These are phyloP conservation scores for Candida tammaniensis DNA, from an alignment of 805 yeast species.

Conservation along the genomic window DNA sequence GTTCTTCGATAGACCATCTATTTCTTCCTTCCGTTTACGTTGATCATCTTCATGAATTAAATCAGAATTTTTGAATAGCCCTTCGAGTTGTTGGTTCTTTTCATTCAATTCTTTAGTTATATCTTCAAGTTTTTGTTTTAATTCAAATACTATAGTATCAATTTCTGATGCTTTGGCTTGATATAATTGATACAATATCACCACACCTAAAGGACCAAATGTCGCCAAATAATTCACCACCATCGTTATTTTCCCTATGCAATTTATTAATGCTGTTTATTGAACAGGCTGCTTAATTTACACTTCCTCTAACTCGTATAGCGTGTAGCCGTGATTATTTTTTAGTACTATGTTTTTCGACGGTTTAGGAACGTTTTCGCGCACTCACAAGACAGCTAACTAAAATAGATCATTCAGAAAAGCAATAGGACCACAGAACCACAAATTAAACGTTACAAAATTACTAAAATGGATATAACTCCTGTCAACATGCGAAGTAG, in stretches of 20 bases:
- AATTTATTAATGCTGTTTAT: no score
- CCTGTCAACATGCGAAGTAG: slow-evolving; percentile 8
- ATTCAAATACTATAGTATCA: slow-evolving; percentile 10
- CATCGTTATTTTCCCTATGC: no score
- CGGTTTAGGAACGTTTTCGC: no score
- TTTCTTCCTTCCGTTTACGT: background rate
- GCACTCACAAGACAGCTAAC: slow-evolving; percentile 7
- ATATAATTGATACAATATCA: slow-evolving; percentile 18
- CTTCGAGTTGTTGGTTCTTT: slow-evolving; percentile 9
- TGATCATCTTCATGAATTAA: slow-evolving; percentile 4
- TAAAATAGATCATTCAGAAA: background rate
- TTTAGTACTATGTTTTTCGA: no score
- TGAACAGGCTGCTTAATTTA: slow-evolving; percentile 3
- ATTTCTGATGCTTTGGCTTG: slow-evolving; percentile 17
- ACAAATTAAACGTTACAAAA: background rate
- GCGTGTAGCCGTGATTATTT: background rate
- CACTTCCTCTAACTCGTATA: background rate
- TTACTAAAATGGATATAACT: slow-evolving; percentile 13
- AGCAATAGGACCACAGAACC: background rate
- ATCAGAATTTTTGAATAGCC: slow-evolving; percentile 7
- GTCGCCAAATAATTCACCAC: slow-evolving; percentile 18
- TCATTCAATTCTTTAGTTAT: slow-evolving; percentile 7
- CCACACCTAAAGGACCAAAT: slow-evolving; percentile 19
- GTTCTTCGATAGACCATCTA: slow-evolving; percentile 1
- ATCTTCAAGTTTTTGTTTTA: slow-evolving; percentile 10